Evolutionary conservation across 345 rosid genomes (phyloP).

Genomic region (Salix arbutifolia): DNA sequence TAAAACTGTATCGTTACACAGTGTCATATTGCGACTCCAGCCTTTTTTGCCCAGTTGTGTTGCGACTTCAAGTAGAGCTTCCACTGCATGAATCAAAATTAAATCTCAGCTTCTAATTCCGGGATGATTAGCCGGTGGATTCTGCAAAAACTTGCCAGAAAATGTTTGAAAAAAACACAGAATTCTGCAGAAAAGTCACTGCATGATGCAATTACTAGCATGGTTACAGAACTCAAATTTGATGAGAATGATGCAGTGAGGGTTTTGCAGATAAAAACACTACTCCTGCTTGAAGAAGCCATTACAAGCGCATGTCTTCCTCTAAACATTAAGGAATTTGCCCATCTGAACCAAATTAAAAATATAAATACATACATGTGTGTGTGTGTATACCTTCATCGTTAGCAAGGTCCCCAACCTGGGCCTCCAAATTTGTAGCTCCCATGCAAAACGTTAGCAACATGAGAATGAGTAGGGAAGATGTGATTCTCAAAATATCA

Average conservation of each 20-base stretch:
- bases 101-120: too few species aligned
- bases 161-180: too few species aligned
- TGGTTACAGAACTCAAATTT: too few species aligned
- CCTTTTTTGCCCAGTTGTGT: conserved; percentile 6
- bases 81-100: background rate
- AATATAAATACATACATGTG: background rate
- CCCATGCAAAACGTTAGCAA: background rate
- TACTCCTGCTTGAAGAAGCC: too few species aligned
- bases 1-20: background rate
- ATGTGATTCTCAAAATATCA: background rate
- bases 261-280: too few species aligned
- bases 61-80: background rate
- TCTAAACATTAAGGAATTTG: too few species aligned
- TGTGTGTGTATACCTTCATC: background rate
- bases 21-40: background rate
- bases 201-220: too few species aligned
- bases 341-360: background rate
- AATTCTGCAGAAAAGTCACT: too few species aligned
- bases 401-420: background rate
- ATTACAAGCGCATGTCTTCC: too few species aligned
- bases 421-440: background rate
- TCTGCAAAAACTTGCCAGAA: too few species aligned
- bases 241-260: too few species aligned
- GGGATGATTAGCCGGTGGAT: too few species aligned
- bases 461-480: background rate